Evolutionary conservation across 805 yeast species (phyloP).

Genomic region (Lipomyces oligophaga): DNA sequence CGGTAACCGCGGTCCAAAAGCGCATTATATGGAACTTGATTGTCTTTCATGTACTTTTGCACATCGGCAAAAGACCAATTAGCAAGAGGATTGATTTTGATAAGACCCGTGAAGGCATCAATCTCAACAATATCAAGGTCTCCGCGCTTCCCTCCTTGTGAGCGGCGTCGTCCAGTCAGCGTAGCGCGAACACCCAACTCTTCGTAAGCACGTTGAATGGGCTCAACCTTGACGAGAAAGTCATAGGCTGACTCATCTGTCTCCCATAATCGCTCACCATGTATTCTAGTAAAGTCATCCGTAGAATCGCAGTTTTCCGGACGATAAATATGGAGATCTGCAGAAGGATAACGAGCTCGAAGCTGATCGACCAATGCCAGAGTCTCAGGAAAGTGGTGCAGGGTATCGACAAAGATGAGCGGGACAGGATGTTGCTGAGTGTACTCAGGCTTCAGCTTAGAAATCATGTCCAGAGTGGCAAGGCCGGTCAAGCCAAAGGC

Average conservation of each 20-base stretch:
- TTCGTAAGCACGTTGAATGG: slow-evolving; percentile 77
- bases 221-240: slow-evolving; percentile 86
- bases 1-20: slow-evolving; percentile 81
- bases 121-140: slow-evolving; percentile 69
- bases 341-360: slow-evolving; percentile 51
- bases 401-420: slow-evolving; percentile 80
- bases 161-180: slow-evolving; percentile 83
- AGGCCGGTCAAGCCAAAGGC: slow-evolving; percentile 94
- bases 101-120: slow-evolving; percentile 61
- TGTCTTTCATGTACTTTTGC: slow-evolving; percentile 58
- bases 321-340: slow-evolving; percentile 58
- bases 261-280: slow-evolving; percentile 84
- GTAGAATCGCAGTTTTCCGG: slow-evolving; percentile 60
- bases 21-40: slow-evolving; percentile 81
- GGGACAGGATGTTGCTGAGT: slow-evolving; percentile 50
- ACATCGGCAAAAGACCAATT: slow-evolving; percentile 78
- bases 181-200: slow-evolving; percentile 75
- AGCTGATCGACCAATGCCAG: slow-evolving; percentile 63
- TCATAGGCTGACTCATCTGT: slow-evolving; percentile 77
- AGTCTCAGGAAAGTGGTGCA: slow-evolving; percentile 95
- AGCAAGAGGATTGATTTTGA: slow-evolving; percentile 86
- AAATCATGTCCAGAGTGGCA: slow-evolving; percentile 78
- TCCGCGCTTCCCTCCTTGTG: slow-evolving; percentile 84
- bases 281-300: slow-evolving; percentile 56
- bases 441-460: slow-evolving; percentile 44